Evolutionary conservation across 371 early-diverging fungal species (phyloP), one percentile per base, ranked within the genome.

Genomic region (Rhizopus stolonifer): DNA sequence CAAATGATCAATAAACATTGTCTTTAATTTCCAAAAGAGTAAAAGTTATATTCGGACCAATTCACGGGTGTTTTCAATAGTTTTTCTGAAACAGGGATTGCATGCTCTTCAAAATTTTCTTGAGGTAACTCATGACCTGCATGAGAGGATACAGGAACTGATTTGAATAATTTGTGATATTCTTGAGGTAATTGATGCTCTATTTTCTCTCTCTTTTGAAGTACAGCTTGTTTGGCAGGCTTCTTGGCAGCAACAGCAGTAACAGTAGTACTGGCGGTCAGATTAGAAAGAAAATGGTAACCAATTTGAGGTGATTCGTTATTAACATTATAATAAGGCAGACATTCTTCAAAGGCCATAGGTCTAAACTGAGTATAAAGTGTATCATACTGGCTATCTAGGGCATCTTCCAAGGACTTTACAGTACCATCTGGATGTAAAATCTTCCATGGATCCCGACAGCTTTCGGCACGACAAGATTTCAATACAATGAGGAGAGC

Each of bases 361-460:
- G 63, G 67, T 29, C 49, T 60, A 23, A 72, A 61, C 26, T 52
- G 50, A 13, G 53, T 44, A 44, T 75, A 75, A 32, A 59, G 64
- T 0, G 22, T 18, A 52, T 79, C 74, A 47, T 69, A 60, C 62
- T 69, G 63, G n/a, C 43, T 22, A 22, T 68, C 29, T 14, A 78
- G 33, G 2, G 79, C 72, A 31, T 72, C 71, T 2, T 56, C 34
- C 21, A 66, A 43, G 10, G 63, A 65, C 43, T 56, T 61, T n/a
- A 72, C 67, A 19, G 38, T 23, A 19, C 69, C 61, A 8, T 55
- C 51, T 18, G 65, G 64, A 61, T 80, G 83, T 15, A 85, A 60
- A 1, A 69, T 60, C 0, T 59, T 54, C 84, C 84, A 85, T n/a
- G 86, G 86, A 38, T 83, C 65, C 29, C 80, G 78, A 52, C 86